A percentile compares a stretch with the other conserved stretches of the same genome.
phyloP scores from a whole-genome alignment of 2,329 filamentous ascomycete species.

The Periglandula ipomoeae region DNA sequence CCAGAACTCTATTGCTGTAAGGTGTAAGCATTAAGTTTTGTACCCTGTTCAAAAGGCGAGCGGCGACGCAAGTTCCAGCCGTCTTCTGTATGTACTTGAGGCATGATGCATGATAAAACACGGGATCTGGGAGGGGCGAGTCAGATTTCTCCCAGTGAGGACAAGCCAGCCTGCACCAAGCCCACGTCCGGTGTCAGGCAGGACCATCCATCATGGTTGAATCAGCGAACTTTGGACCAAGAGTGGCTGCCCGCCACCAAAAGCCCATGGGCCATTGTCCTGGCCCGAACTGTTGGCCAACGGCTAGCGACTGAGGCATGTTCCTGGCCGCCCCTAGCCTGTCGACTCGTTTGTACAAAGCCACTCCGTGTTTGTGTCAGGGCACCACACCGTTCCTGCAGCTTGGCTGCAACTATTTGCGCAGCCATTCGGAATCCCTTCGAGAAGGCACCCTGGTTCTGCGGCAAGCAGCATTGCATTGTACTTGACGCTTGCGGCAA shows the following conservation, averaged over 20 bases:
- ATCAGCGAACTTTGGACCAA: too few species aligned
- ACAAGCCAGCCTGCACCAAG: background rate
- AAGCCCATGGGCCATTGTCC: background rate
- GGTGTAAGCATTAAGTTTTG: too few species aligned
- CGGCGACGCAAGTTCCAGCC: too few species aligned
- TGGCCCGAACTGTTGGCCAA: too few species aligned
- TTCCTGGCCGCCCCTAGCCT: background rate
- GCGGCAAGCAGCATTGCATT: too few species aligned
- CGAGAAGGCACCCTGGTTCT: too few species aligned
- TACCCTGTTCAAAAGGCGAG: background rate
- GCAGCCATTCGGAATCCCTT: background rate
- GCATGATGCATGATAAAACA: background rate
- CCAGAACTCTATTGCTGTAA: background rate
- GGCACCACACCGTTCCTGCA: background rate
- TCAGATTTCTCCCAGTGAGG: background rate
- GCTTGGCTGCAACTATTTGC: too few species aligned
- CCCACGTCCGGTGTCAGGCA: background rate
- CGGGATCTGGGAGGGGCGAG: background rate
- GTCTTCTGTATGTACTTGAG: too few species aligned
- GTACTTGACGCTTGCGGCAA: too few species aligned
- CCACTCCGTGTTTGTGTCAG: too few species aligned
- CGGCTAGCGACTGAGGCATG: too few species aligned
- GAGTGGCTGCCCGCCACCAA: too few species aligned
- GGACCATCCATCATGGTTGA: background rate
- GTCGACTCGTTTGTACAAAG: background rate